Conservation (phyloP, 345 rosid genomes). For the Capsella bursapastoris region DNA sequence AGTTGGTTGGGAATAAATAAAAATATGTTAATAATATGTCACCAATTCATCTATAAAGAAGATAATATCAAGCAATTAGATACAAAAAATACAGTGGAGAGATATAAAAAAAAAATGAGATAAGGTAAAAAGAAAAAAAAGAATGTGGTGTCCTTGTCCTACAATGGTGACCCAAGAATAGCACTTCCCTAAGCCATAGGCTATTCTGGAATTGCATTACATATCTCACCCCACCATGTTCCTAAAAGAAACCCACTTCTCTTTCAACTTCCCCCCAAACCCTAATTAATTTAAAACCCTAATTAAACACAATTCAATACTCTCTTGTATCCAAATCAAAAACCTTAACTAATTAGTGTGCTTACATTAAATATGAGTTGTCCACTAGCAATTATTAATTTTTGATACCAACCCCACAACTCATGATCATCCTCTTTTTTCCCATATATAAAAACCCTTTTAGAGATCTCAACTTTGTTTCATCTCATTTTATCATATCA, state of each 20-base stretch:
- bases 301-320: constrained; percentile 28
- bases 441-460: constrained; percentile 39
- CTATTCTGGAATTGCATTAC: constrained; percentile 42
- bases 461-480: constrained; percentile 41
- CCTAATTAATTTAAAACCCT: constrained; percentile 23
- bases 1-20: background rate
- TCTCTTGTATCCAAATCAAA: constrained; percentile 1
- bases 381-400: constrained; percentile 32
- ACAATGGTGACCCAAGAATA: constrained; percentile 40
- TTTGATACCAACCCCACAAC: constrained; percentile 34
- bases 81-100: background rate
- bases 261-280: constrained; percentile 41
- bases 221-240: constrained; percentile 46
- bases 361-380: constrained; percentile 16
- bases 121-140: background rate
- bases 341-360: constrained; percentile 29
- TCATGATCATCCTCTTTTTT: constrained; percentile 36
- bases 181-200: constrained; percentile 46
- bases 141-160: constrained; percentile 43
- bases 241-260: constrained; percentile 42
- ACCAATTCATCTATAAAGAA: background rate
- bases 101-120: background rate
- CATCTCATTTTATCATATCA: constrained; percentile 35
- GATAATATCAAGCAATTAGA: background rate
- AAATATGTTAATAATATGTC: no score